Evolutionary conservation across 106 monocot genomes (phyloP).

Genomic region (Allium sativum): DNA sequence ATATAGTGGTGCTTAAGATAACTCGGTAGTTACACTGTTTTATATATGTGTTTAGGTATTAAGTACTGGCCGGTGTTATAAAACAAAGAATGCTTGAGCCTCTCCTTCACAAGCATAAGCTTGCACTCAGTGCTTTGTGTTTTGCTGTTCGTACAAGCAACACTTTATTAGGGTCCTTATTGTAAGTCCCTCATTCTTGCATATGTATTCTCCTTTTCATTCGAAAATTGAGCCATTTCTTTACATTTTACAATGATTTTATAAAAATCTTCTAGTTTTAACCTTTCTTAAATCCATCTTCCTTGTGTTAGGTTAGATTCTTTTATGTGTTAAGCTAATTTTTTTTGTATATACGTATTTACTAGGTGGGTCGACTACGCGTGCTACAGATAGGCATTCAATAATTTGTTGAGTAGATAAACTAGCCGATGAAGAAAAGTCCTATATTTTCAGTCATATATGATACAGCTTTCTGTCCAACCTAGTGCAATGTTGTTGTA

Average conservation of each 20-base stretch:
- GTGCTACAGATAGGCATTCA: conserved; percentile 51
- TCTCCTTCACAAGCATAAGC: conserved; percentile 53
- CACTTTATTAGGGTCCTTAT: conserved; percentile 72
- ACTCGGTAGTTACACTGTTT: neutral
- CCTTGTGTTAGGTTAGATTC: no score
- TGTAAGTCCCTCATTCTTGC: conserved; percentile 54
- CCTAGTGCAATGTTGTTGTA: no score
- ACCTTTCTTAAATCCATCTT: no score
- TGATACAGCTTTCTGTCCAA: no score
- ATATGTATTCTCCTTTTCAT: neutral
- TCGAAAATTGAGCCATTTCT: no score
- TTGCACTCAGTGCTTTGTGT: conserved; percentile 48
- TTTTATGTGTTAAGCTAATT: neutral
- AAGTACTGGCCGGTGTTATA: conserved; percentile 62
- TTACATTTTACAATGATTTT: no score
- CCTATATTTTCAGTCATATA: no score
- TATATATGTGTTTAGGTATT: conserved; percentile 29
- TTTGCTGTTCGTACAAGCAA: conserved; percentile 89
- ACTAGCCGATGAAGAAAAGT: no score
- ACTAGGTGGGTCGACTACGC: conserved; percentile 71
- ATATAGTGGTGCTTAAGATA: neutral
- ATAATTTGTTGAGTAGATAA: conserved; percentile 6
- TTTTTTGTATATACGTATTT: conserved; percentile 1
- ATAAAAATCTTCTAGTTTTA: no score
- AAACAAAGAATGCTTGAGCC: conserved; percentile 82